Percentiles rank a stretch among this genome's conserved stretches.
Evolutionary conservation across 2,329 filamentous ascomycete genomes (phyloP).

Genomic region (Diaporthe sp.): DNA sequence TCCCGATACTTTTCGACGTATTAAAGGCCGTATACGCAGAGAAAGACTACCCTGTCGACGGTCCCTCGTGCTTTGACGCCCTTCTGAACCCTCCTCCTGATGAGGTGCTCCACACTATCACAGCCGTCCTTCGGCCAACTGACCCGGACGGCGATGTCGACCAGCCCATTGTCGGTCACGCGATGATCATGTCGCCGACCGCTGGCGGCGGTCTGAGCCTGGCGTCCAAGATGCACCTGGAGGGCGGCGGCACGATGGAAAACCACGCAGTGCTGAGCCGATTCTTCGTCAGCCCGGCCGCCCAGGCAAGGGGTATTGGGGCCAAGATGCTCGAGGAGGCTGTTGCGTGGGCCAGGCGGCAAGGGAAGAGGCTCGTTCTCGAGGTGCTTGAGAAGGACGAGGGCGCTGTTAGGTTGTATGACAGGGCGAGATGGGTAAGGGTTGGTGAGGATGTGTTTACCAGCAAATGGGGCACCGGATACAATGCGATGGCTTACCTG

Average conservation of each 20-base stretch:
- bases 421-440: constrained; percentile 15
- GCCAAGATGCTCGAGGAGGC: neutral
- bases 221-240: neutral
- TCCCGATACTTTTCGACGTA: neutral
- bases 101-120: neutral
- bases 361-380: neutral
- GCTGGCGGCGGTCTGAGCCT: neutral
- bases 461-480: neutral
- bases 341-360: neutral
- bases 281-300: neutral
- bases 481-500: neutral
- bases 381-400: neutral
- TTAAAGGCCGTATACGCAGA: neutral
- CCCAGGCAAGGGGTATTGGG: neutral
- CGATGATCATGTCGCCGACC: constrained; percentile 11
- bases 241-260: neutral
- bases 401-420: neutral
- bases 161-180: neutral
- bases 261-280: constrained; percentile 8
- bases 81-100: neutral
- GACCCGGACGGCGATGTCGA: neutral
- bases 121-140: neutral
- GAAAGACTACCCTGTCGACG: neutral
- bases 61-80: neutral
- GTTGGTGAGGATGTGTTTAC: neutral